Evolutionary conservation across 2,329 filamentous ascomycete species (phyloP), one percentile per base, ranked within the genome.

Genomic region (Zarea fungicola): DNA sequence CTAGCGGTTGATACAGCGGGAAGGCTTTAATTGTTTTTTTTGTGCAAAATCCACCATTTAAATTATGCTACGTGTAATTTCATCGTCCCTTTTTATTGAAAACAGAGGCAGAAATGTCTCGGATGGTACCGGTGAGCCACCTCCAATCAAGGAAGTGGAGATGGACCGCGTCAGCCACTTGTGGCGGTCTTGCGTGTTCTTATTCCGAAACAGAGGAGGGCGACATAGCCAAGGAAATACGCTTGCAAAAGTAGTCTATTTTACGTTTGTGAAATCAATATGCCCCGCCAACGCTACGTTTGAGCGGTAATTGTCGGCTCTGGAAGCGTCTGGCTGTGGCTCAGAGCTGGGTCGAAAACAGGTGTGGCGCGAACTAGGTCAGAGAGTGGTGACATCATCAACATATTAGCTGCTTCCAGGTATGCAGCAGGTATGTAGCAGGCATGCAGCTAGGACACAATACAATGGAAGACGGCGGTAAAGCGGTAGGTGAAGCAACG

Each of bases 341-440:
- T 45, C n/a, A 26, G 18, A 29, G 32, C 25, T 19, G 29, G 39
- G 23, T 5, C 21, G 23, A 11, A 40, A 40, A 14, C 2, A 13
- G n/a, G 3, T 42, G 37, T 42, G 39, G 29, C 37, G 46, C 21
- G 18, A 18, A 21, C 3, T 23, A 25, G 26, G 18, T 5, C 9
- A 22, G n/a, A 10, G 16, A 50, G 55, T 65, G 57, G 59, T 66
- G 64, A 66, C 63, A 62, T 66, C 64, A 66, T 65, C 52, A 47
- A 44, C 44, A 45, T 39, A 46, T 52, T 49, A 51, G 56, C 54
- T 51, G 28, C n/a, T n/a, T n/a, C n/a, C n/a, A n/a, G n/a, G n/a
- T n/a, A n/a, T n/a, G n/a, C n/a, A n/a, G n/a, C n/a, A n/a, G n/a
- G n/a, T n/a, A n/a, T n/a, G n/a, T n/a, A n/a, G n/a, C 28, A 29